Evolutionary conservation across 2,329 filamentous ascomycete species (phyloP).

Genomic region (Colletotrichum horii): DNA sequence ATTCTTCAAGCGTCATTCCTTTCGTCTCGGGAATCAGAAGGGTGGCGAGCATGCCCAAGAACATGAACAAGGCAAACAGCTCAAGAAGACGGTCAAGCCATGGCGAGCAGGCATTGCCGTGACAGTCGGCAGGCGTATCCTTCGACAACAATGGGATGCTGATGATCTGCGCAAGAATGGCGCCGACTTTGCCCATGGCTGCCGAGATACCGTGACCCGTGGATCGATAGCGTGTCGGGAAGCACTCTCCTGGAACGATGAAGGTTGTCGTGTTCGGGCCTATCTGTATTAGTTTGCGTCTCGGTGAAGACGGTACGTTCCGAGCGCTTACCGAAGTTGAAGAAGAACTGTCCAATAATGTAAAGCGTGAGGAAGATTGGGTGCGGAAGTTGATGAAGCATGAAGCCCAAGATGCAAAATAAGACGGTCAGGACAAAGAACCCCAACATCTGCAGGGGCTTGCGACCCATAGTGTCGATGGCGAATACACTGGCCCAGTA

Average conservation of each 20-base stretch:
- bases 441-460: constrained; percentile 72
- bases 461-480: constrained; percentile 78
- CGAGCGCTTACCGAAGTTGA: constrained; percentile 54
- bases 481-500: constrained; percentile 79
- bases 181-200: constrained; percentile 70
- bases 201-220: constrained; percentile 70
- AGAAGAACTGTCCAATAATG: constrained; percentile 69
- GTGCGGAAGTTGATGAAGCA: constrained; percentile 53
- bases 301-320: neutral
- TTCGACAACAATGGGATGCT: constrained; percentile 67
- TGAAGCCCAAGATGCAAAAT: constrained; percentile 68
- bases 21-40: constrained; percentile 81
- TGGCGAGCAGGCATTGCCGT: constrained; percentile 52
- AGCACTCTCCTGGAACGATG: constrained; percentile 68
- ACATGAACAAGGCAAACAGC: constrained; percentile 83
- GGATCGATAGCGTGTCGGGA: constrained; percentile 66
- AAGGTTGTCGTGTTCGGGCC: constrained; percentile 70
- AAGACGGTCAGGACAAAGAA: constrained; percentile 66
- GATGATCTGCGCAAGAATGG: constrained; percentile 70
- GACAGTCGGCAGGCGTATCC: constrained; percentile 55
- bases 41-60: constrained; percentile 70
- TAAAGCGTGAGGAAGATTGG: constrained; percentile 64
- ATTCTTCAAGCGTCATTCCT: constrained; percentile 73
- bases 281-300: neutral
- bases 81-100: constrained; percentile 78